Evolutionary conservation across 2,329 filamentous ascomycete species (phyloP).

Genomic region (Talaromyces sp.): DNA sequence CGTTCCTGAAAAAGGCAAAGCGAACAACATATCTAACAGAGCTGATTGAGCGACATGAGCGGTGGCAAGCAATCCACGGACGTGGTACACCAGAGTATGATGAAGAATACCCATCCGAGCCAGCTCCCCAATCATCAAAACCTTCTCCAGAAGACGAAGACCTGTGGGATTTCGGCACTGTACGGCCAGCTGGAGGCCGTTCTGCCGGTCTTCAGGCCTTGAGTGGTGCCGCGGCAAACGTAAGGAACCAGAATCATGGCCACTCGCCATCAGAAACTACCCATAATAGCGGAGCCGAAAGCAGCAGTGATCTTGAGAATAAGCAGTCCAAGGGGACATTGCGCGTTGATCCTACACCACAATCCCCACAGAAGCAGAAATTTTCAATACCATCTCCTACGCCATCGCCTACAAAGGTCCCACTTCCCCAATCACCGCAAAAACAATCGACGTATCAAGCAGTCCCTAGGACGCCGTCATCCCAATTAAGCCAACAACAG

Average conservation of each 20-base stretch:
- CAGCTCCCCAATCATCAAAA: constrained; percentile 29
- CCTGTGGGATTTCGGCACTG: constrained; percentile 97
- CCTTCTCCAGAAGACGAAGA: constrained; percentile 65
- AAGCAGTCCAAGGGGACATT: constrained; percentile 21
- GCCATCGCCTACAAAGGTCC: constrained; percentile 54
- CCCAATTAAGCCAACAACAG: constrained; percentile 33
- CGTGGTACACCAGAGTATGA: constrained; percentile 62
- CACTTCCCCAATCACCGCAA: constrained; percentile 56
- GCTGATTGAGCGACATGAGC: constrained; percentile 81
- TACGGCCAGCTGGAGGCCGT: constrained; percentile 67
- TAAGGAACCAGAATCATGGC: constrained; percentile 54
- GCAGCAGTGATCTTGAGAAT: constrained; percentile 21
- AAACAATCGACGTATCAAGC: constrained; percentile 47
- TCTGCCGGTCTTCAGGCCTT: constrained; percentile 62
- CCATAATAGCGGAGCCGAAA: not conserved
- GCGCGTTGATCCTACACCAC: constrained; percentile 53
- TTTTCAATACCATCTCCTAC: constrained; percentile 21
- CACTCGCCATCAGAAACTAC: constrained; percentile 25
- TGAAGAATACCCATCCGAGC: constrained; percentile 44
- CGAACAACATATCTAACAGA: constrained; percentile 96
- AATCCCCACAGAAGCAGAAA: constrained; percentile 52
- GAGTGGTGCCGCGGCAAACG: constrained; percentile 77
- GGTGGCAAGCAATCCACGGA: constrained; percentile 80
- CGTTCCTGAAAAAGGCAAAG: constrained; percentile 86
- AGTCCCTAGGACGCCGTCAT: constrained; percentile 43